Evolutionary conservation across 176 grass and related monocot genomes (phyloP), one percentile per base, ranked within the genome.

Genomic region (Canna indica): DNA sequence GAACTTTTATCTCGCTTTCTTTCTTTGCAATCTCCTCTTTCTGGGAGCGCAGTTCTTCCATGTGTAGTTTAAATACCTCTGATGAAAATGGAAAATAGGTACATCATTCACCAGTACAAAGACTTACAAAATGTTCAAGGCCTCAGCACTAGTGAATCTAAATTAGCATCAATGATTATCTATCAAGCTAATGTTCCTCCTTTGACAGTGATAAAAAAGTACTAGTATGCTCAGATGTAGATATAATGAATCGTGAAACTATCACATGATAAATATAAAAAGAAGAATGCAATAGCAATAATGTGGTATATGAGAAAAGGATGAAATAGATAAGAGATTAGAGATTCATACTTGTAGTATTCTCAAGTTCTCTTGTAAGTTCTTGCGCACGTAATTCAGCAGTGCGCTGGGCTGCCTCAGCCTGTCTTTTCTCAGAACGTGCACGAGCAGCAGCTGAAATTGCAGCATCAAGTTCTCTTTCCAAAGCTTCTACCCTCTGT

Each of bases 21-120:
- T 85, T 92, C 88, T 92, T 92, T 2, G 86, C 75, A 46, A 97
- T 97, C 75, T 92, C 93, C 75, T 97, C 86, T 83, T 97, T 89
- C 67, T 97, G 89, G 5, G 78, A 36, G 71, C 88, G 74, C 81
- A 97, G 41, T 78, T 92, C 93, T 76, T 97, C 88, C 93, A 92
- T 97, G 75, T 97, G 93, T 65, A 97, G 65, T 60, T 85, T 70
- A 56, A 97, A 97, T 46, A 97, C 88, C 85, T 84, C 88, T 97
- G 77, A 26, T 36, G 65, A 16, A 70, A 47, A 69, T 36, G 20
- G 62, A 64, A 62, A 33, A 61, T 4, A 9, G 13, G 22, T 47
- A 47, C n/a, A 36, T 9, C 70, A 72, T 41, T 63, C 33, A 80
- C 27, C 29, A 68, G 13, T 5, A 0, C 16, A 60, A 46, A 62